These are phyloP conservation scores for Fusarium guadeloupense DNA, from an alignment of 2,329 filamentous ascomycete species.

Conservation along the genomic window DNA sequence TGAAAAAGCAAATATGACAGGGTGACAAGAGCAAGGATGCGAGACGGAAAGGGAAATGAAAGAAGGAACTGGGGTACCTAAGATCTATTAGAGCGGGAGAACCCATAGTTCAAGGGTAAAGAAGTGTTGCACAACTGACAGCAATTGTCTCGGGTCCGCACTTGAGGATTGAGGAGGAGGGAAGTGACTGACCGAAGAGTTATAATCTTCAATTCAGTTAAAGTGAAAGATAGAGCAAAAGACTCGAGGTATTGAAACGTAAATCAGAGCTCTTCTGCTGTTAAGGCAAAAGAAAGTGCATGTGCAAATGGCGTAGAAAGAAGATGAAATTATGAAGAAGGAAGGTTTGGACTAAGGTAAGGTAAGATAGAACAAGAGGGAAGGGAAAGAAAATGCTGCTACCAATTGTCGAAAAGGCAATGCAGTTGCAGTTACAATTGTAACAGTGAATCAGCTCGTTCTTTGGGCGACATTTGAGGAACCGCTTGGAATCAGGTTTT, in stretches of 20 bases:
- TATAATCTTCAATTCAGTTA: not conserved
- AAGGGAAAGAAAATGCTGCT: constrained; percentile 4
- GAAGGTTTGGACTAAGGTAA: not conserved
- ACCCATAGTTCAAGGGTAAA: constrained; percentile 17
- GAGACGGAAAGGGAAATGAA: constrained; percentile 9
- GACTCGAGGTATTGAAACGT: not conserved
- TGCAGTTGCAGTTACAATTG: constrained; percentile 13
- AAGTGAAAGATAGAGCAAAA: not conserved
- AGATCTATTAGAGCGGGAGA: constrained; percentile 4
- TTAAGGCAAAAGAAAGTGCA: not conserved
- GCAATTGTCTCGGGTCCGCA: constrained; percentile 12
- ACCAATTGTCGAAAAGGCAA: constrained; percentile 18
- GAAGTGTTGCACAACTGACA: constrained; percentile 24
- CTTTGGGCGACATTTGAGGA: constrained; percentile 28
- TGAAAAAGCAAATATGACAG: constrained; percentile 8
- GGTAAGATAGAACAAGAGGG: constrained; percentile 3
- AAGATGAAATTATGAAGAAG: constrained; percentile 11
- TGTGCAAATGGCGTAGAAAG: constrained; percentile 8
- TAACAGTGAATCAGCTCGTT: constrained; percentile 18
- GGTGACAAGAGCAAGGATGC: constrained; percentile 14
- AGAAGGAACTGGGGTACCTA: constrained; percentile 28
- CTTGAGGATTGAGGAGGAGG: constrained; percentile 9
- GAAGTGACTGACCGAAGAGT: not conserved
- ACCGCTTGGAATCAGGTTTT: constrained; percentile 10
- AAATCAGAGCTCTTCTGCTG: not conserved